A percentile compares a stretch with the other conserved stretches of the same genome.
These are phyloP conservation scores for Plasmopara viticola DNA, from an alignment of 352 stramenopile species.

Conservation along the genomic window DNA sequence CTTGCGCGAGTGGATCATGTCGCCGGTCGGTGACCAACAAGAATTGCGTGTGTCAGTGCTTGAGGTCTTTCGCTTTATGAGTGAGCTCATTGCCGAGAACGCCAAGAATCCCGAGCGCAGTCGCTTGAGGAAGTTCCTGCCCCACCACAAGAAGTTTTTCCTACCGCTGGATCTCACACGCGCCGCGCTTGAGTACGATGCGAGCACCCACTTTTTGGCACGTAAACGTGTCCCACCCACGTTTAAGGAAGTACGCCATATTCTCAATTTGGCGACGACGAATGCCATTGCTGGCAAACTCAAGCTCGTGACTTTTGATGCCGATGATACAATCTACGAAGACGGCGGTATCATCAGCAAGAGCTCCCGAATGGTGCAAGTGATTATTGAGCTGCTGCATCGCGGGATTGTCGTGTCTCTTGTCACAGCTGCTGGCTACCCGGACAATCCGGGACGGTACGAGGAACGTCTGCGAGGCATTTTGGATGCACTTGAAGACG, in stretches of 20 bases:
- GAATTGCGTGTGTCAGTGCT: constrained; percentile 60
- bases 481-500: constrained; percentile 47
- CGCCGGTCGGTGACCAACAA: constrained; percentile 46
- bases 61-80: constrained; percentile 64
- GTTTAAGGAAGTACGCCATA: constrained; percentile 82
- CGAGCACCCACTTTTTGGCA: constrained; percentile 58
- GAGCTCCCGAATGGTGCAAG: constrained; percentile 56
- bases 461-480: constrained; percentile 74
- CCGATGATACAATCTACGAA: constrained; percentile 84
- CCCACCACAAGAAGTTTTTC: constrained; percentile 62
- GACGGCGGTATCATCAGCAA: constrained; percentile 69
- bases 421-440: constrained; percentile 78
- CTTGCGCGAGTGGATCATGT: constrained; percentile 81
- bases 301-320: constrained; percentile 83
- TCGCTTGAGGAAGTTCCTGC: constrained; percentile 57
- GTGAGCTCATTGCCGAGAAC: constrained; percentile 75
- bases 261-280: constrained; percentile 76
- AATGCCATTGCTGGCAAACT: constrained; percentile 64
- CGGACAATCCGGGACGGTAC: constrained; percentile 54
- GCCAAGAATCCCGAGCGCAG: constrained; percentile 32
- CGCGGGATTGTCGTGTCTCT: constrained; percentile 74
- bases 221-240: constrained; percentile 77
- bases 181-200: constrained; percentile 62
- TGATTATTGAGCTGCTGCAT: constrained; percentile 64
- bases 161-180: constrained; percentile 61